These are phyloP conservation scores for Pleurotus tuber-regium DNA, from an alignment of 768 basidiomycete genomes.

Conservation along the genomic window DNA sequence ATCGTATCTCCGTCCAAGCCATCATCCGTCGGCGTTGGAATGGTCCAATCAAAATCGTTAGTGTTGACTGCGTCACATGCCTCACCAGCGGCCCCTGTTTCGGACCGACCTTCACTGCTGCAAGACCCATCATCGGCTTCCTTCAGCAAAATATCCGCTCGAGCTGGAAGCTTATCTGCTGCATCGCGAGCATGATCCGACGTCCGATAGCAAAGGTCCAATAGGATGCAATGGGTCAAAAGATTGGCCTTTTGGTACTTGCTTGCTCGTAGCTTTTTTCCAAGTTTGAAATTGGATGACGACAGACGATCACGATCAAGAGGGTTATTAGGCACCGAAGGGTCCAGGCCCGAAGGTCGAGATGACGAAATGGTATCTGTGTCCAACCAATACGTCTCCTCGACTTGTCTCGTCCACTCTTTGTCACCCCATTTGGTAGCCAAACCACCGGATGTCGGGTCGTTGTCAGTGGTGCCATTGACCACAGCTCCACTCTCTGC, in stretches of 20 bases:
- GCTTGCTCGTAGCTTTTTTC: too few relatives aligned
- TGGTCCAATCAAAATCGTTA: conserved; percentile 10
- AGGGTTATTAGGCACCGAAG: conserved; percentile 9
- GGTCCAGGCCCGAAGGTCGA: conserved; percentile 1
- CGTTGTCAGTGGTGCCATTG: conserved; percentile 19
- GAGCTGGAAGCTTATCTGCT: background rate
- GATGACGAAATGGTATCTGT: conserved; percentile 21
- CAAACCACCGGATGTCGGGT: conserved; percentile 22
- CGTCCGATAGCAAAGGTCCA: conserved; percentile 5
- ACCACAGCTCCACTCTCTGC: conserved; percentile 47
- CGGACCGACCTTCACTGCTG: background rate
- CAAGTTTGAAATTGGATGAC: conserved; percentile 8
- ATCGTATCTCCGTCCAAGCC: conserved; percentile 11
- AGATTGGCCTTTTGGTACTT: background rate
- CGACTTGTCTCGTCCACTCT: conserved; percentile 80
- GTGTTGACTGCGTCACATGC: background rate
- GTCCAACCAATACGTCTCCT: conserved; percentile 76
- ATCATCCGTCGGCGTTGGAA: background rate
- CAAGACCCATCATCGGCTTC: background rate
- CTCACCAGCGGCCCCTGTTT: background rate
- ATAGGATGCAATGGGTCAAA: conserved; percentile 3
- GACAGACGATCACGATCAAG: conserved; percentile 11
- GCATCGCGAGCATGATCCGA: background rate
- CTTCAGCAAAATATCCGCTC: background rate
- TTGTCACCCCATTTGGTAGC: conserved; percentile 75